Evolutionary conservation across 306 rosid genomes (phyloP).

Genomic region (Begonia masoniana): DNA sequence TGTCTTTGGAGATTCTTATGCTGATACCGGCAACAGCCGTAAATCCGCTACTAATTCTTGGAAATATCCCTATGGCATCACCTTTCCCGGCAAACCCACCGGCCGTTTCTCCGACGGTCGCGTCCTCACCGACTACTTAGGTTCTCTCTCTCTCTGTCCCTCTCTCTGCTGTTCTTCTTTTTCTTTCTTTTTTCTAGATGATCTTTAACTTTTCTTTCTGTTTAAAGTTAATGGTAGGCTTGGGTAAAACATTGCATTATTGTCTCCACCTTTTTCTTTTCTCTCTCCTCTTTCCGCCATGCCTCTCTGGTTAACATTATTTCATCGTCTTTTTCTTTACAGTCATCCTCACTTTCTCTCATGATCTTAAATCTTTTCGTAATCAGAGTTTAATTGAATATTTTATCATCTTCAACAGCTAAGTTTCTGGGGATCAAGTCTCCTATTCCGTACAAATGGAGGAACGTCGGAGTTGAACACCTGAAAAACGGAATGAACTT

Average conservation of each 20-base stretch:
- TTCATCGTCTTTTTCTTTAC: conserved; percentile 1
- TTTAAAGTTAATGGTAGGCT: too few relatives aligned
- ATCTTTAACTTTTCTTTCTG: too few relatives aligned
- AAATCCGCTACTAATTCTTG: conserved; percentile 26
- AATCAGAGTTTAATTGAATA: neutral
- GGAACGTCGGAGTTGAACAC: conserved; percentile 21
- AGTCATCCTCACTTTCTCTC: conserved; percentile 10
- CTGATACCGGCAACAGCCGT: conserved; percentile 37
- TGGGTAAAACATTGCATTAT: neutral
- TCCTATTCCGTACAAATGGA: conserved; percentile 59
- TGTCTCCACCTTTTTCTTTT: neutral
- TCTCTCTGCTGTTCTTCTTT: neutral
- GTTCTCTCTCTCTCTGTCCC: conserved; percentile 14
- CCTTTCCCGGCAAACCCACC: conserved; percentile 45
- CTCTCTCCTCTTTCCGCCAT: neutral
- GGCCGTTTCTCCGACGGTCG: conserved; percentile 51
- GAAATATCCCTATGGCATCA: conserved; percentile 40
- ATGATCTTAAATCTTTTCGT: neutral
- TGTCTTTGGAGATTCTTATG: conserved; percentile 41
- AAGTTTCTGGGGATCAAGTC: conserved; percentile 51
- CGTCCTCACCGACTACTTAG: conserved; percentile 37
- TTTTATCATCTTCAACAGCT: conserved; percentile 2
- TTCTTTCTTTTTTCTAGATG: too few relatives aligned
- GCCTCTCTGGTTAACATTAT: neutral
- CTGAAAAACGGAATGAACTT: conserved; percentile 71